Conservation (phyloP, 140 eudicot species). For the Cichorium intybus region DNA sequence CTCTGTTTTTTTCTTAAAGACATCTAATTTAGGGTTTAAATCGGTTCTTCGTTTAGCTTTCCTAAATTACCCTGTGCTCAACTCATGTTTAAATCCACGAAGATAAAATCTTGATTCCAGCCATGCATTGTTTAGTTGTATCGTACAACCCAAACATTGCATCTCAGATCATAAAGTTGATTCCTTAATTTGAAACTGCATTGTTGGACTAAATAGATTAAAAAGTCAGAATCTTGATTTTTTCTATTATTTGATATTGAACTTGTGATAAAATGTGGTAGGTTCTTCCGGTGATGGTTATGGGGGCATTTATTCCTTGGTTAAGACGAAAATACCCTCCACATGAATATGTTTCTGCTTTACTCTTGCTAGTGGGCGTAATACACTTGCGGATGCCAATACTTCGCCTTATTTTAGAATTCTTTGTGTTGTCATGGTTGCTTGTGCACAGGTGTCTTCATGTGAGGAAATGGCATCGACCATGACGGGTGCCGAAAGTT, state of each 20-base stretch:
- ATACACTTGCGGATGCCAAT: constrained; percentile 89
- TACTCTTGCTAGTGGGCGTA: constrained; percentile 70
- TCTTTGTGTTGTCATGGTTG: constrained; percentile 79
- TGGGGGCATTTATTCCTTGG: constrained; percentile 97
- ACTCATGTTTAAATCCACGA: constrained; percentile 94
- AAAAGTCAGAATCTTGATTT: no score
- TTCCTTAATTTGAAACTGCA: neutral
- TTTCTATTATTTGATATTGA: constrained; percentile 2
- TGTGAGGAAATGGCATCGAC: no score
- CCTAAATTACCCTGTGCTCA: constrained; percentile 93
- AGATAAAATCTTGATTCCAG: constrained; percentile 55
- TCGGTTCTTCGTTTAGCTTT: no score
- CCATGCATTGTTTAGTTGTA: no score
- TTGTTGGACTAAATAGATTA: no score
- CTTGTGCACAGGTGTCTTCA: no score
- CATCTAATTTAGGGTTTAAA: no score
- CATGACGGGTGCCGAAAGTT: no score
- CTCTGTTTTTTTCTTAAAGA: no score
- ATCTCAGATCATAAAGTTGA: no score
- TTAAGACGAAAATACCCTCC: constrained; percentile 78
- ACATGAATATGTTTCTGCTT: constrained; percentile 74
- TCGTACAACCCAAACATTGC: no score
- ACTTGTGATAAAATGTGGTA: constrained; percentile 5
- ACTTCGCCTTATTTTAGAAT: constrained; percentile 85
- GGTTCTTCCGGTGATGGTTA: constrained; percentile 91